Conservation (phyloP, 257 asterid species). For the Henckelia pumila region DNA sequence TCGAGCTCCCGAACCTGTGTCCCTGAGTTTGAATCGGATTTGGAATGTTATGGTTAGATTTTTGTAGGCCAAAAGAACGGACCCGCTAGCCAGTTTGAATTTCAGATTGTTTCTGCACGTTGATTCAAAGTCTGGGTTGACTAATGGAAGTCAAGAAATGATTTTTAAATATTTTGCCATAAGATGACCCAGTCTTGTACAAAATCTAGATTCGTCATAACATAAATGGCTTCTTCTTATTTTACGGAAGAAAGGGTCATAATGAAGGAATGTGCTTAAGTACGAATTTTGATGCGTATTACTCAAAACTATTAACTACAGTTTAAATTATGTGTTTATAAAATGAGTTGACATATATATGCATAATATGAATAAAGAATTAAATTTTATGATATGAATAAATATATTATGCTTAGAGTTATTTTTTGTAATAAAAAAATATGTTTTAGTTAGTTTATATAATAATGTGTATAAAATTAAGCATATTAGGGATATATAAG, state of each 20-base stretch:
- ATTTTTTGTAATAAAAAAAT: too few species aligned
- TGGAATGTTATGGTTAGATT: neutral
- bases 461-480: too few species aligned
- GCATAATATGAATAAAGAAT: too few species aligned
- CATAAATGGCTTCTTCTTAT: neutral
- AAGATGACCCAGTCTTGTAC: neutral
- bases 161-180: neutral
- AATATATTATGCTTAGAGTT: too few species aligned
- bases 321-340: too few species aligned
- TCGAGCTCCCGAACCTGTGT: neutral
- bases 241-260: neutral
- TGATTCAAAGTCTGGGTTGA: neutral
- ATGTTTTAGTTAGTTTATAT: too few species aligned
- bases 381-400: too few species aligned
- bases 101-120: neutral
- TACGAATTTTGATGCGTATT: too few species aligned
- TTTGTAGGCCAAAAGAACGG: neutral
- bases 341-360: too few species aligned
- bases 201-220: neutral
- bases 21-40: neutral
- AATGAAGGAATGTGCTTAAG: too few species aligned
- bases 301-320: too few species aligned
- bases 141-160: neutral
- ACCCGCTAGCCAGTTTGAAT: neutral
- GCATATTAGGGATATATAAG: too few species aligned